Evolutionary conservation across 1,284 basidiomycete species (phyloP).

Genomic region (Naganishia albida): DNA sequence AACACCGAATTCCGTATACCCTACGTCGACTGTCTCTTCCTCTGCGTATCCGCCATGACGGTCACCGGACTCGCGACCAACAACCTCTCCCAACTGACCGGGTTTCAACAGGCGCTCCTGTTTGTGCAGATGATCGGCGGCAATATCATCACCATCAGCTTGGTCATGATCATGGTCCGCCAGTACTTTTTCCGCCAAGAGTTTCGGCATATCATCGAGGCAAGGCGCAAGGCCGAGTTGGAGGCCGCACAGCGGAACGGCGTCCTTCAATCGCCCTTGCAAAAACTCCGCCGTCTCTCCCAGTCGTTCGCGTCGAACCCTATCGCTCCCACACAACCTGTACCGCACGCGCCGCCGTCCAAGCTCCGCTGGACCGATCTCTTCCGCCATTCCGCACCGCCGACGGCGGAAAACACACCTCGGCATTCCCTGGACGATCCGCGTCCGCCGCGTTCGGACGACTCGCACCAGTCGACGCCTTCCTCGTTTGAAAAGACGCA

Average conservation of each 20-base stretch:
- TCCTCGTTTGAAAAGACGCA: slow-evolving; percentile 14
- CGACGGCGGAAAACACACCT: slow-evolving; percentile 15
- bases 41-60: slow-evolving; percentile 58
- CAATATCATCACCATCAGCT: slow-evolving; percentile 49
- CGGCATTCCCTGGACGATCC: slow-evolving; percentile 17
- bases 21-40: slow-evolving; percentile 58
- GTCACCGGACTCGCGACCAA: slow-evolving; percentile 58
- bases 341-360: background rate
- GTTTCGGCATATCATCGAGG: slow-evolving; percentile 68
- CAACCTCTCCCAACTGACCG: slow-evolving; percentile 55
- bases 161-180: slow-evolving; percentile 54
- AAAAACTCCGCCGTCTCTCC: slow-evolving; percentile 29
- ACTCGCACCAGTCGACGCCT: slow-evolving; percentile 20
- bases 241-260: slow-evolving; percentile 11
- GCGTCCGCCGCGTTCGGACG: slow-evolving; percentile 5
- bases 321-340: background rate
- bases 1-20: slow-evolving; percentile 52
- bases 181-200: slow-evolving; percentile 69
- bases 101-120: slow-evolving; percentile 57
- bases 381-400: slow-evolving; percentile 12
- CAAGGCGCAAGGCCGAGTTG: slow-evolving; percentile 45
- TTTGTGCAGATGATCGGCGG: slow-evolving; percentile 54
- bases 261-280: slow-evolving; percentile 25
- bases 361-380: slow-evolving; percentile 19
- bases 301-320: slow-evolving; percentile 16